Evolutionary conservation across 2,329 filamentous ascomycete genomes (phyloP).

Genomic region (Fusarium pseudoanthophilum): DNA sequence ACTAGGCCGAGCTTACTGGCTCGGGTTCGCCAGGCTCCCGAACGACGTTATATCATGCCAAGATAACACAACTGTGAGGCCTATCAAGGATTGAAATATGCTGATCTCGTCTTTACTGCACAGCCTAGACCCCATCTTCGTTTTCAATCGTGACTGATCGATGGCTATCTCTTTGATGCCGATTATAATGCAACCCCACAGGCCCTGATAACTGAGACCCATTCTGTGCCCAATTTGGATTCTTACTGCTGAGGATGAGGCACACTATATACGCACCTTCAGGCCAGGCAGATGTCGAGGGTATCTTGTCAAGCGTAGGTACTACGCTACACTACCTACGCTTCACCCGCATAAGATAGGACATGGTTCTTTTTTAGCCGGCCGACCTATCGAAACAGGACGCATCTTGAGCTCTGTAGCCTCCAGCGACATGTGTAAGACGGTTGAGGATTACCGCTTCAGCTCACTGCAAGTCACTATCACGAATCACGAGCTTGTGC

Average conservation of each 20-base stretch:
- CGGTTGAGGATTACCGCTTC: conserved; percentile 16
- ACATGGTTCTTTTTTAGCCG: conserved; percentile 31
- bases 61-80: background rate
- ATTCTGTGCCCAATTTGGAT: conserved; percentile 36
- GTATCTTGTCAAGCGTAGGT: conserved; percentile 27
- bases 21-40: conserved; percentile 8
- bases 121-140: background rate
- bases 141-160: conserved; percentile 4
- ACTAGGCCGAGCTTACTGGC: background rate
- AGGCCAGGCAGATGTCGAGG: conserved; percentile 28
- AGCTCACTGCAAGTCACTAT: conserved; percentile 25
- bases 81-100: background rate
- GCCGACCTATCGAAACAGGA: background rate
- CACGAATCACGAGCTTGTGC: conserved; percentile 20
- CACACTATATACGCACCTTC: conserved; percentile 9
- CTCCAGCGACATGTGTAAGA: background rate
- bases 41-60: conserved; percentile 7
- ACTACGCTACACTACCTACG: conserved; percentile 12
- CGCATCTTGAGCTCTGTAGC: background rate
- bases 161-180: conserved; percentile 2
- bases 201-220: conserved; percentile 35
- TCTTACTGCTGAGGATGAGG: conserved; percentile 17
- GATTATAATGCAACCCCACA: conserved; percentile 24
- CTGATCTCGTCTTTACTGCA: background rate
- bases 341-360: conserved; percentile 16